A percentile compares a stretch with the other conserved stretches of the same genome.
phyloP scores from a whole-genome alignment of 2,329 filamentous ascomycete genomes.

The Cryphonectria naterciae region DNA sequence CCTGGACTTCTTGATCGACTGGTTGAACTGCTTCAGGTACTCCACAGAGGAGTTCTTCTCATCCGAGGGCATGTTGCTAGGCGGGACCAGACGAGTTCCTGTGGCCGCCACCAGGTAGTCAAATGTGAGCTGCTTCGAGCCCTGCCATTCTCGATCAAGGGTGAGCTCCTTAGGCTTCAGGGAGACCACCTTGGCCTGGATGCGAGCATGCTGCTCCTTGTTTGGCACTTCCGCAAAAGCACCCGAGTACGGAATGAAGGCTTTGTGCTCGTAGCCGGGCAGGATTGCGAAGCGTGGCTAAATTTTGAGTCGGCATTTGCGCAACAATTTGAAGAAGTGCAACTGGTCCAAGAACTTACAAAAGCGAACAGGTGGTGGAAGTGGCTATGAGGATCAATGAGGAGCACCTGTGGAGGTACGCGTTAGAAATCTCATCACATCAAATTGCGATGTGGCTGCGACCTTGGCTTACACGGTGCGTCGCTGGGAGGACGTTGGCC shows the following conservation, averaged over 20 bases:
- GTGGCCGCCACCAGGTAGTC: conserved; percentile 51
- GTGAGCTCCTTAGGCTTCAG: conserved; percentile 38
- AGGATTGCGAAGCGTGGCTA: conserved; percentile 50
- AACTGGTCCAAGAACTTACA: conserved; percentile 30
- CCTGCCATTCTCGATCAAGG: conserved; percentile 41
- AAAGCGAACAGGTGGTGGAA: conserved; percentile 55
- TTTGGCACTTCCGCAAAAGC: conserved; percentile 38
- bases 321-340: not conserved
- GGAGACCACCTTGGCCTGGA: conserved; percentile 41
- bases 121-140: conserved; percentile 41
- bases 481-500: conserved; percentile 44
- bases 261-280: conserved; percentile 47
- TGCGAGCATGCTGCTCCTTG: conserved; percentile 39
- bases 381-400: conserved; percentile 54
- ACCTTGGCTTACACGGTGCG: conserved; percentile 36
- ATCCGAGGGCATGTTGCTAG: conserved; percentile 41
- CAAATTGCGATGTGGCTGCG: not conserved
- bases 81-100: conserved; percentile 42
- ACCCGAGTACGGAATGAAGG: conserved; percentile 52
- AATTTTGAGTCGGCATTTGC: not conserved
- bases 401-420: conserved; percentile 37
- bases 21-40: conserved; percentile 42
- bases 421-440: not conserved
- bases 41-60: conserved; percentile 40
- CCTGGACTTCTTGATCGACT: conserved; percentile 36